Conservation (phyloP, 495 filamentous ascomycete genomes). For the Neurospora sp. region DNA sequence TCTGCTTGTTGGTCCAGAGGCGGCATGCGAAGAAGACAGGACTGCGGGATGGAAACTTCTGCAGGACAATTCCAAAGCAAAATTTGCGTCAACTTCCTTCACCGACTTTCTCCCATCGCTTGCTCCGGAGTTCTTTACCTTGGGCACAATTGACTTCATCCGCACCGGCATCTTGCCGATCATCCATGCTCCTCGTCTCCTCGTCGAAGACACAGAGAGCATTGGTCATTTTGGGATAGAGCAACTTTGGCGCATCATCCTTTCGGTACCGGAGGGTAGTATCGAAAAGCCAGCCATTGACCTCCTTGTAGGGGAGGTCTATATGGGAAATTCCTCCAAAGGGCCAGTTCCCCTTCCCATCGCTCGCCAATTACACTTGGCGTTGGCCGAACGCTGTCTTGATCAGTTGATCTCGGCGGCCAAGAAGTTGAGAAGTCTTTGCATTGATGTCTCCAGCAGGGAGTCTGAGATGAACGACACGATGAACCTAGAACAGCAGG, state of each 20-base stretch:
- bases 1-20: slow-evolving; percentile 51
- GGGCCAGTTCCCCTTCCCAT: slow-evolving; percentile 32
- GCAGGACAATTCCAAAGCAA: slow-evolving; percentile 57
- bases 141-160: slow-evolving; percentile 58
- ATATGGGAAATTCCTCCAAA: slow-evolving; percentile 47
- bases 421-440: slow-evolving; percentile 42
- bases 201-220: slow-evolving; percentile 28
- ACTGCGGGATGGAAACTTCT: slow-evolving; percentile 17
- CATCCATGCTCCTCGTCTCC: background rate
- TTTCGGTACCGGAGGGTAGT: slow-evolving; percentile 57
- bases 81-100: slow-evolving; percentile 59
- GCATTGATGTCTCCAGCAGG: slow-evolving; percentile 28
- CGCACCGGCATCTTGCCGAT: slow-evolving; percentile 29
- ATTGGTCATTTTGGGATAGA: slow-evolving; percentile 52
- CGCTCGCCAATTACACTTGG: slow-evolving; percentile 56
- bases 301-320: slow-evolving; percentile 59
- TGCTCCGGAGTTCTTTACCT: slow-evolving; percentile 53
- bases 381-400: slow-evolving; percentile 68
- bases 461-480: slow-evolving; percentile 28
- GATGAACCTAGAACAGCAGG: slow-evolving; percentile 38
- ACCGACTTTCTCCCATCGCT: slow-evolving; percentile 55
- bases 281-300: slow-evolving; percentile 60
- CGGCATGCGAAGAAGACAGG: slow-evolving; percentile 45
- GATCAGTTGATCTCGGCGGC: slow-evolving; percentile 64
- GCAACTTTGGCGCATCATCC: slow-evolving; percentile 72